phyloP scores from a whole-genome alignment of 1,139 yeast genomes.

The Candida tropicalis region DNA sequence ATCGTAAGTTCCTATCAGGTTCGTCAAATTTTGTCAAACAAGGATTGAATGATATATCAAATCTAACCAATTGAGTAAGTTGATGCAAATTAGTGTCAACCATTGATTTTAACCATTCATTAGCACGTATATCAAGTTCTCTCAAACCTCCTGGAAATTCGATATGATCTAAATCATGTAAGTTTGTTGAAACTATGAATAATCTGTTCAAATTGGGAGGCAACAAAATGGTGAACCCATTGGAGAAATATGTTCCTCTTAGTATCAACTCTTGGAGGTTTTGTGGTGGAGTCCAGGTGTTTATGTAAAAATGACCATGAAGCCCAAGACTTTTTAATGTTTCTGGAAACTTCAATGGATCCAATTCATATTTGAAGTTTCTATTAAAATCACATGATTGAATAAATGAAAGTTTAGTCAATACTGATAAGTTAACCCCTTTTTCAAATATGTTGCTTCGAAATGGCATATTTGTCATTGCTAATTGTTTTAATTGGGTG shows the following conservation, averaged over 20 bases:
- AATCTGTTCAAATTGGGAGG: neutral
- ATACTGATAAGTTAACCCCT: neutral
- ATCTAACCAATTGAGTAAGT: neutral
- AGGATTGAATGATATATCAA: neutral
- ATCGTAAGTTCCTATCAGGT: neutral
- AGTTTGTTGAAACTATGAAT: neutral
- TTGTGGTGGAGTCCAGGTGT: neutral
- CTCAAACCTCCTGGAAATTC: slow-evolving; percentile 1
- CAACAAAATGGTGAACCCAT: neutral
- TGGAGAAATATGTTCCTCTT: neutral
- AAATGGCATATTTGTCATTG: neutral
- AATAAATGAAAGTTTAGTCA: neutral
- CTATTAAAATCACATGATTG: neutral
- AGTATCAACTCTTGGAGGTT: neutral
- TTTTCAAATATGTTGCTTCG: neutral
- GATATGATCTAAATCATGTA: neutral
- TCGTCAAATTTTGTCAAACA: neutral
- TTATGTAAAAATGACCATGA: neutral
- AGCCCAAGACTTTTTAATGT: neutral
- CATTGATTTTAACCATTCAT: slow-evolving; percentile 1
- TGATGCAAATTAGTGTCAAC: neutral
- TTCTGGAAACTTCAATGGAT: neutral
- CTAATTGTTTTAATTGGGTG: neutral
- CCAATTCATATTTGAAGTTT: neutral
- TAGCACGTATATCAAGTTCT: neutral